A percentile compares a stretch with the other conserved stretches of the same genome.
Conservation (phyloP, 768 basidiomycete genomes). For the Collybia sp. region DNA sequence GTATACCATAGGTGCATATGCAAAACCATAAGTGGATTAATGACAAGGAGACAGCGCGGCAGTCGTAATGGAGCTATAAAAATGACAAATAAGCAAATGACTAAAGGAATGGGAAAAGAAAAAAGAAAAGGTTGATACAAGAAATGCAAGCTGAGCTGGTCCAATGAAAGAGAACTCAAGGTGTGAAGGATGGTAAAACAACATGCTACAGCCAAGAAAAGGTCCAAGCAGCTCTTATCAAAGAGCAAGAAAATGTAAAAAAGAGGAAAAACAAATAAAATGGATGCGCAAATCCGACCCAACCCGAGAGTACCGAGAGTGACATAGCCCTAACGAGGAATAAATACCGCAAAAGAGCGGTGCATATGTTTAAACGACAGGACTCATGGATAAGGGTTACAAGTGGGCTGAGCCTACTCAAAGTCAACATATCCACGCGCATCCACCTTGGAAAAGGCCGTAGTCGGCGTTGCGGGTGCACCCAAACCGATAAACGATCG, state of each 20-base stretch:
- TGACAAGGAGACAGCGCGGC: too few relatives aligned
- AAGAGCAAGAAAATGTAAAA: constrained; percentile 8
- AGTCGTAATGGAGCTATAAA: not conserved
- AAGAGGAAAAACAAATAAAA: constrained; percentile 1
- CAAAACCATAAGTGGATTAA: too few relatives aligned
- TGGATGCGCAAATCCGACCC: not conserved
- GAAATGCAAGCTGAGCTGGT: constrained; percentile 16
- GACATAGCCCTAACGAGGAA: too few relatives aligned
- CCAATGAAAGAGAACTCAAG: constrained; percentile 7
- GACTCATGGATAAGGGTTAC: too few relatives aligned
- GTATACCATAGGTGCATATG: too few relatives aligned
- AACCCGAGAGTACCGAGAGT: too few relatives aligned
- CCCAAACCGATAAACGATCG: constrained; percentile 72
- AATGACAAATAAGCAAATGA: constrained; percentile 9
- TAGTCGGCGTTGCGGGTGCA: constrained; percentile 68
- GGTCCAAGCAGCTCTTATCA: constrained; percentile 7
- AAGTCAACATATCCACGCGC: constrained; percentile 75
- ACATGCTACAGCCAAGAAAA: constrained; percentile 7
- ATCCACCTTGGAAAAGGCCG: constrained; percentile 79
- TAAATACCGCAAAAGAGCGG: too few relatives aligned
- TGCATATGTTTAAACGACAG: too few relatives aligned
- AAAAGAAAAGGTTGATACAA: constrained; percentile 17
- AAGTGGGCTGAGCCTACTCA: constrained; percentile 19
- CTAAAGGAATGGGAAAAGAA: constrained; percentile 18
- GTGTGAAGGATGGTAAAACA: constrained; percentile 4